Conservation (phyloP, 1,284 basidiomycete species). For the Naganishia cerealis region DNA sequence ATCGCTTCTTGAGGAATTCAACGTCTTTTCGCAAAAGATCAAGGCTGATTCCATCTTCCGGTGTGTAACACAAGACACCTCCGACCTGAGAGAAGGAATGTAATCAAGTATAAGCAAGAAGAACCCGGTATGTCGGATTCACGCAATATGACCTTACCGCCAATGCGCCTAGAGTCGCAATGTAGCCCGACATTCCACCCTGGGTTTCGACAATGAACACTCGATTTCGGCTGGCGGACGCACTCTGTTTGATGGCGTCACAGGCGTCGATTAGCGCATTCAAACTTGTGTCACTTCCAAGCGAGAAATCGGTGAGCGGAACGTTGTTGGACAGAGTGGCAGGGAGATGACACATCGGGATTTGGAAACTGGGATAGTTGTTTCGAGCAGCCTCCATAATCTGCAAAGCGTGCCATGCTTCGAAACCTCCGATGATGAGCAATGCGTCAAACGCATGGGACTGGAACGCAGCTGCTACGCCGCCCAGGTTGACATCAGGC, state of each 20-base stretch:
- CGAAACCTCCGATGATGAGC: constrained; percentile 92
- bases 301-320: constrained; percentile 90
- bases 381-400: constrained; percentile 76
- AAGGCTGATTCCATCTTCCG: constrained; percentile 83
- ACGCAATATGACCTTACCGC: constrained; percentile 64
- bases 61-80: constrained; percentile 89
- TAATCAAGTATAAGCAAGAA: neutral
- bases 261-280: constrained; percentile 97
- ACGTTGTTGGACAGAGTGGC: constrained; percentile 98
- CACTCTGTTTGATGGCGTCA: constrained; percentile 97
- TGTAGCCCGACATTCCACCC: constrained; percentile 92
- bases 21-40: constrained; percentile 81
- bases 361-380: constrained; percentile 84
- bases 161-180: constrained; percentile 90
- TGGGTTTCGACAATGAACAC: constrained; percentile 99
- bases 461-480: constrained; percentile 85
- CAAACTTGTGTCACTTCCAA: constrained; percentile 92
- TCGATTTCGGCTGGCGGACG: constrained; percentile 87
- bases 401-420: constrained; percentile 79
- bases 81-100: constrained; percentile 64
- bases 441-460: constrained; percentile 77
- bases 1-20: constrained; percentile 82
- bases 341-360: constrained; percentile 88
- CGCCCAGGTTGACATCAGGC: constrained; percentile 81
- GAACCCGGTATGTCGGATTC: neutral